Percentiles rank a stretch among this genome's conserved stretches.
These are phyloP conservation scores for Aureobasidium lini DNA, from an alignment of 2,329 filamentous ascomycete genomes.

Conservation along the genomic window DNA sequence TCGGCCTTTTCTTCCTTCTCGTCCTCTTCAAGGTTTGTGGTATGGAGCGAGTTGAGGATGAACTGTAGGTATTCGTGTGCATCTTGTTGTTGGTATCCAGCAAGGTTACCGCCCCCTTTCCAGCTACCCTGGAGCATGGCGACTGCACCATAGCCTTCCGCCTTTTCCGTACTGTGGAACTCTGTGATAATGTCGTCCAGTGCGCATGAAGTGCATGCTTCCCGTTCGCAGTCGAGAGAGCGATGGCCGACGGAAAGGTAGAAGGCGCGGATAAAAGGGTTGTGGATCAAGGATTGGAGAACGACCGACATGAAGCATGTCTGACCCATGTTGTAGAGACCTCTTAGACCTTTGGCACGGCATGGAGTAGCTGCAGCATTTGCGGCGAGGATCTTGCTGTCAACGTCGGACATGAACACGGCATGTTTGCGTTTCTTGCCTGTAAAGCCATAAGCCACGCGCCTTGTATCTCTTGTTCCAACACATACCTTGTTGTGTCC, in stretches of 20 bases:
- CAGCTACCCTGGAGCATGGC: constrained; percentile 85
- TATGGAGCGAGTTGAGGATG: constrained; percentile 82
- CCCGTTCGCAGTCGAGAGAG: constrained; percentile 59
- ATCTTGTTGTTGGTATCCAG: constrained; percentile 92
- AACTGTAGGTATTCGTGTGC: constrained; percentile 97
- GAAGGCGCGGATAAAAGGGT: constrained; percentile 83
- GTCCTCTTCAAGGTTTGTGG: constrained; percentile 53
- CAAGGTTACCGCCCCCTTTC: constrained; percentile 62
- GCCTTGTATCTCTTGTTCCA: constrained; percentile 23
- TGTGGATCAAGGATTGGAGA: constrained; percentile 86
- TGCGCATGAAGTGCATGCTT: constrained; percentile 53
- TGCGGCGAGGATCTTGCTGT: constrained; percentile 62
- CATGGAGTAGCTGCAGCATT: constrained; percentile 78
- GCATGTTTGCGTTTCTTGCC: constrained; percentile 59
- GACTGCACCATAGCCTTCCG: constrained; percentile 83
- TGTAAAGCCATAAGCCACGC: neutral
- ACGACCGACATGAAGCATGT: constrained; percentile 98
- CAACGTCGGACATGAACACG: constrained; percentile 54
- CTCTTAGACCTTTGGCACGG: constrained; percentile 77
- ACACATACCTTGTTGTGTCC: constrained; percentile 58
- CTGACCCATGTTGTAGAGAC: constrained; percentile 95
- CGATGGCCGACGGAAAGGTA: constrained; percentile 88
- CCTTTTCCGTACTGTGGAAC: constrained; percentile 63
- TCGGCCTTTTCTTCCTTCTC: constrained; percentile 23
- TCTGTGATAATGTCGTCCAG: constrained; percentile 57